Evolutionary conservation across 441 rosid species (phyloP).

Genomic region (Adansonia rubrostipa): DNA sequence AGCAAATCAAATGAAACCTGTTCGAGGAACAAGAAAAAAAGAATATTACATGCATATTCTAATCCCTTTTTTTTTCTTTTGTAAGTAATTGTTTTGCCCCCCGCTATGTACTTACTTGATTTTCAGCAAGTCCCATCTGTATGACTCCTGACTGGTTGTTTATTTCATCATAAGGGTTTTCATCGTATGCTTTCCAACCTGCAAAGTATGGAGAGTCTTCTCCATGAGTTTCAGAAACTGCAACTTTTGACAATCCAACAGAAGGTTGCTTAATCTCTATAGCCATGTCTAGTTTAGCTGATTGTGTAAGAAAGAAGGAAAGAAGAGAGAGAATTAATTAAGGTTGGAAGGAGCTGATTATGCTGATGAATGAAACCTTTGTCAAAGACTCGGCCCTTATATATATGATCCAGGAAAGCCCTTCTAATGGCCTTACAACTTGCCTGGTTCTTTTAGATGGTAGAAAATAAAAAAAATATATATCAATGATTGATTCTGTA

Average conservation of each 20-base stretch:
- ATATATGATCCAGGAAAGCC: slow-evolving; percentile 31
- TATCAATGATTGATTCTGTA: slow-evolving; percentile 53
- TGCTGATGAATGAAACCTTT: slow-evolving; percentile 41
- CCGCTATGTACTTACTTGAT: slow-evolving; percentile 53
- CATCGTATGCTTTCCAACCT: slow-evolving; percentile 91
- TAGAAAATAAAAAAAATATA: slow-evolving; percentile 16
- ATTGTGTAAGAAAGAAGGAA: slow-evolving; percentile 11
- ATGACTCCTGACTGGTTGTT: slow-evolving; percentile 73
- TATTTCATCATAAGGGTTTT: slow-evolving; percentile 64
- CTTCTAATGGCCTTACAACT: slow-evolving; percentile 31
- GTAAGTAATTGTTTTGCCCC: neutral
- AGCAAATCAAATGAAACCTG: slow-evolving; percentile 92
- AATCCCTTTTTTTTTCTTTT: neutral
- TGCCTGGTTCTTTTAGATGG: slow-evolving; percentile 21
- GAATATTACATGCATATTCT: neutral
- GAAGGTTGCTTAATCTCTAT: slow-evolving; percentile 47
- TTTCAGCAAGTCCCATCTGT: slow-evolving; percentile 89
- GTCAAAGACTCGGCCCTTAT: slow-evolving; percentile 23
- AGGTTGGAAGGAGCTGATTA: slow-evolving; percentile 14
- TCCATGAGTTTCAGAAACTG: slow-evolving; percentile 82
- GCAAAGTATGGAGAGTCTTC: slow-evolving; percentile 92
- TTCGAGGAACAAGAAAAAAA: slow-evolving; percentile 3
- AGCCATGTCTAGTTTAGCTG: slow-evolving; percentile 38
- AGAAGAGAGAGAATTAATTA: slow-evolving; percentile 15
- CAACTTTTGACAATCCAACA: slow-evolving; percentile 68